Evolutionary conservation across 2,329 filamentous ascomycete species (phyloP), one percentile per base, ranked within the genome.

Genomic region (Colletotrichum karsti): DNA sequence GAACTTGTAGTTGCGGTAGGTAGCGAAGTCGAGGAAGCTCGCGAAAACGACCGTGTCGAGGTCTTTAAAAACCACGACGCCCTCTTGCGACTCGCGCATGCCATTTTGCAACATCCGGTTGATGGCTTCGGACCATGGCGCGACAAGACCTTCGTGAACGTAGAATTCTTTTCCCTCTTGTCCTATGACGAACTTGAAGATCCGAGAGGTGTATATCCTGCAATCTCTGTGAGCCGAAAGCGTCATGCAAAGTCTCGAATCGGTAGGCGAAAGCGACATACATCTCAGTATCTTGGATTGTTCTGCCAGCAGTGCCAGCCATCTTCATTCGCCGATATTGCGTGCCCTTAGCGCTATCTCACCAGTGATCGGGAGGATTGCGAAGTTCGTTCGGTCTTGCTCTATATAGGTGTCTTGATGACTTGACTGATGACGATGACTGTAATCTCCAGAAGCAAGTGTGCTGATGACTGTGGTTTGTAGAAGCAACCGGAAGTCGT

Each of bases 91-190:
- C n/a, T 66, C 63, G 1, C 24, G 37, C 57, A 35, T 62, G 1
- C 30, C 10, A 3, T 2, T 62, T 5, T 7, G 5, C 0, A 66
- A n/a, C 63, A 66, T 66, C 5, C 12, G 22, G 2, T n/a, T 33
- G 13, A 66, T 15, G 13, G 35, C 18, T 7, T n/a, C 12, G 1
- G 57, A 66, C 15, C 20, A n/a, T 4, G 15, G 18, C 3, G 15
- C 15, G 1, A 66, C 18, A 2, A 66, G 48, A 18, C 55, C 41
- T 12, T 66, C 63, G 9, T 66, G 41, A 15, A 66, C 26, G 10
- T 37, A 12, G 12, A 66, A 66, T 3, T 22, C 6, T 18, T 18
- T 55, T 8, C n/a, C 46, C 5, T 35, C 33, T 3, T 28, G 39
- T 2, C 57, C 57, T 2, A 66, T 12, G 2, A 54, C 7, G 9